Base-by-base conservation (phyloP, 2,329 filamentous ascomycete genomes). In the Sporothrix inflata region DNA sequence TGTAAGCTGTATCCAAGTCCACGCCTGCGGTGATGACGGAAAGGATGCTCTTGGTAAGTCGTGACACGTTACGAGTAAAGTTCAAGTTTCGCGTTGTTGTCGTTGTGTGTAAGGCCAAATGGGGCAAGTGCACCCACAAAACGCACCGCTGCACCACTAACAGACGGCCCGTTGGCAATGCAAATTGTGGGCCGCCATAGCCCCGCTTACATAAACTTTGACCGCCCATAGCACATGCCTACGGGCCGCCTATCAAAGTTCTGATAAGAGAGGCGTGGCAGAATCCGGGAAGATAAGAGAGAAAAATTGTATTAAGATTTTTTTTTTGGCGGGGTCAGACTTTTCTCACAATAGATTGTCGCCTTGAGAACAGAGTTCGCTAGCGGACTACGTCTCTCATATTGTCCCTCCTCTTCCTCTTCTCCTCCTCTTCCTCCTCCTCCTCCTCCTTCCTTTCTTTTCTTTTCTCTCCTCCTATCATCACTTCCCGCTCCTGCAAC, bases 251-350 rank as follows among this genome's bases (percentile, higher is more conserved):
- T 69, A 69, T 72, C 42, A 55, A 12, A 51, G 24, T 21, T 11
- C 57, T 34, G 71, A 72, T 72, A 72, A 72, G 71, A 11, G 9
- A 47, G 47, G 66, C 57, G 71, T 72, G 71, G 71, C 66, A 69
- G 71, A 69, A 72, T 55, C 21, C 55, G 53, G 53, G 47, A n/a
- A 55, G 71, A 72, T 72, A 72, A 69, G 55, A 69, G 24, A 71
- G 66, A 72, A 72, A 68, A 61, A 63, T 49, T 34, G 21, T 49
- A 47, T 34, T 65, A 45, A 45, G 38, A 65, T 49, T 55, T 57
- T 63, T 61, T 53, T 61, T 55, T 47, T 72, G 66, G 71, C 60
- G 71, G 71, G 71, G 71, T 69, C 45, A 61, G 45, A 69, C 63
- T 61, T 72, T 72, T 69, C 53, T 57, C 66, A 38, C 55, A 34